Evolutionary conservation across 129 eudicot genomes (phyloP).

Genomic region (Lactuca sativa): DNA sequence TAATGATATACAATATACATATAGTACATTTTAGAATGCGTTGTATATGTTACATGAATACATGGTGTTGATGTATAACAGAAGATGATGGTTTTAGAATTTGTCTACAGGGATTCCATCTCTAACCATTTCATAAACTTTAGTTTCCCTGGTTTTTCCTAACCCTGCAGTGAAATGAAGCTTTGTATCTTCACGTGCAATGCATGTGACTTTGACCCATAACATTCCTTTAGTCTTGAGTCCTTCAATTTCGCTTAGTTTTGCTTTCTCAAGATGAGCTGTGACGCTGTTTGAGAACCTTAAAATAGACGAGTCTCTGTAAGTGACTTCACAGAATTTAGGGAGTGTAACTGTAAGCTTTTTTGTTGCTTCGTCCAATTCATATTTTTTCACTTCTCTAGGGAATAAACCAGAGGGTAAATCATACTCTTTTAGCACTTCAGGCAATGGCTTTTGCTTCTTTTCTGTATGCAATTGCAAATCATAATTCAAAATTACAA

Average conservation of each 20-base stretch:
- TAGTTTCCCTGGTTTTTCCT: slow-evolving; percentile 41
- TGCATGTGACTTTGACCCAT: slow-evolving; percentile 49
- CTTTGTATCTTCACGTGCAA: slow-evolving; percentile 41
- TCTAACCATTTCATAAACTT: slow-evolving; percentile 44
- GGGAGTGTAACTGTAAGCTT: slow-evolving; percentile 42
- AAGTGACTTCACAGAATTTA: slow-evolving; percentile 43
- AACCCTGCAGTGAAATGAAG: slow-evolving; percentile 48
- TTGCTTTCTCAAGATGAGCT: slow-evolving; percentile 51
- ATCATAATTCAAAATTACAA: not conserved
- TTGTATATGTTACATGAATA: not conserved
- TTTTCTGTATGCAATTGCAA: slow-evolving; percentile 19
- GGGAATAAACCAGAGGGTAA: slow-evolving; percentile 47
- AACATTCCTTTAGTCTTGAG: slow-evolving; percentile 49
- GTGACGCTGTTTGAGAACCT: slow-evolving; percentile 43
- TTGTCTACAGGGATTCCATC: slow-evolving; percentile 46
- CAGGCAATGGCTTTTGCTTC: slow-evolving; percentile 47
- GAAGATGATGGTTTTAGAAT: slow-evolving; percentile 31
- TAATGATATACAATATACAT: not conserved
- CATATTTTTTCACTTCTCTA: slow-evolving; percentile 42
- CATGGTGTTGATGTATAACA: too few species aligned
- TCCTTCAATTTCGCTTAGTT: slow-evolving; percentile 50
- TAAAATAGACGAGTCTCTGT: slow-evolving; percentile 47
- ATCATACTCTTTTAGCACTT: slow-evolving; percentile 47
- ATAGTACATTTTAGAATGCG: too few species aligned
- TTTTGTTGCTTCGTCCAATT: slow-evolving; percentile 40